Conservation (phyloP, 2,329 filamentous ascomycete species). For the Fusarium sp. region DNA sequence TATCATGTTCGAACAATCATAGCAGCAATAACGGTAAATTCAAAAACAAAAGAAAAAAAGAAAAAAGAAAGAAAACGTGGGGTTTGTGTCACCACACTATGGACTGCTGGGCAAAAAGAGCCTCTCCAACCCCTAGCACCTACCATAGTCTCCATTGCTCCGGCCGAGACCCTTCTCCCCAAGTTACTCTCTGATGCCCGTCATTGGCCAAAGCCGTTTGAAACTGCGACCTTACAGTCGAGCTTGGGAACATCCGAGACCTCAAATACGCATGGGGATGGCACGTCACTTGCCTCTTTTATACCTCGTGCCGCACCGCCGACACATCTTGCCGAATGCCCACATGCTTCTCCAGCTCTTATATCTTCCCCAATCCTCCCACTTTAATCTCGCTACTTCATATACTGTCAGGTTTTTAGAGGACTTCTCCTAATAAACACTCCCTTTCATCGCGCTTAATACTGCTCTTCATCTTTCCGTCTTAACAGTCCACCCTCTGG, state of each 20-base stretch:
- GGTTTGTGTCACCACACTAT: slow-evolving; percentile 24
- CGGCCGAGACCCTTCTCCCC: slow-evolving; percentile 28
- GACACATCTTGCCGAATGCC: slow-evolving; percentile 14
- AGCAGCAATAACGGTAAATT: neutral
- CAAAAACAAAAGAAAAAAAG: neutral
- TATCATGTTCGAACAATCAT: neutral
- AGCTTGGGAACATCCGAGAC: slow-evolving; percentile 11
- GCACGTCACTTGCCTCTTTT: slow-evolving; percentile 42
- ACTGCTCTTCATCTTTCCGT: slow-evolving; percentile 19
- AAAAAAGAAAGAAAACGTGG: neutral
- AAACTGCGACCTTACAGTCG: neutral
- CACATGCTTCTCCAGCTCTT: slow-evolving; percentile 13
- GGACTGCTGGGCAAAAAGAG: slow-evolving; percentile 8
- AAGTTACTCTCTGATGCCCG: slow-evolving; percentile 7
- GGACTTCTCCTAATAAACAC: neutral
- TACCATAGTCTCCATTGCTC: slow-evolving; percentile 43
- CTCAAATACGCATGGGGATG: slow-evolving; percentile 20
- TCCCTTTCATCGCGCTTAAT: neutral
- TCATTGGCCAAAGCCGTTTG: slow-evolving; percentile 20
- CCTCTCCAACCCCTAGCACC: slow-evolving; percentile 17
- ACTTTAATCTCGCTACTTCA: neutral
- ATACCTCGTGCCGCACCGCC: slow-evolving; percentile 43
- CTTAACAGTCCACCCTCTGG: slow-evolving; percentile 21
- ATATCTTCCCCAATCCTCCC: slow-evolving; percentile 15
- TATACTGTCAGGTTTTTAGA: neutral